Base-by-base conservation (phyloP, 345 rosid species). In the Brassica juncea region DNA sequence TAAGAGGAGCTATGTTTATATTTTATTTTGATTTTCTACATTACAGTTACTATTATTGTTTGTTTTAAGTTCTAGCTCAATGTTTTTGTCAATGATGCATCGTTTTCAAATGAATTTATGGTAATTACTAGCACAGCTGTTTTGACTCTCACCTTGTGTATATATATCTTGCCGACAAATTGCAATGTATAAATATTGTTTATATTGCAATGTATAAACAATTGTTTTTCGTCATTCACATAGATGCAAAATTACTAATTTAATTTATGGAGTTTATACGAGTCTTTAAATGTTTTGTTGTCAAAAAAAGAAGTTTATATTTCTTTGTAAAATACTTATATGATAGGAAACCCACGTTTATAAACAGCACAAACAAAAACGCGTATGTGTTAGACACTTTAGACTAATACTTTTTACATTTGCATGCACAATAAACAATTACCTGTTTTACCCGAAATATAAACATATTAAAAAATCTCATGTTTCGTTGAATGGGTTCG, bases 31-130 rank as follows among this genome's bases (percentile, higher is more conserved):
- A 59, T 19, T 69, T 61, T 21, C n/a, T 19, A 59, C 42, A 39
- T 2, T 37, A 35, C 42, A 54, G 35, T 62, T 42, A 42, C 52
- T 25, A 25, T 16, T 60, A 34, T 23, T 66, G 42, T 25, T 35
- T 66, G 9, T 23, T 55, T 58, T 9, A 23, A 23, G 62, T 23
- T 58, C 12, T 21, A 58, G 11, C 8, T 58, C 70, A 39, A 15
- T 28, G 47, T 10, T 63, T 65, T 71, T 77, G 66, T 54, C 71
- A 49, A 70, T 21, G 61, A 59, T 58, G 73, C 73, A 72, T 79
- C 77, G 55, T 79, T 79, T 79, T 66, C 77, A 23, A 66, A 21
- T 44, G 23, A 57, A 39, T 54, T 52, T 8, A 61, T 34, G 47
- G 72, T 72, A 65, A 63, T 57, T 57, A 72, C 55, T 58, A 67